Base-by-base conservation (phyloP, 1,284 basidiomycete genomes). In the Pseudozyma flocculosa region DNA sequence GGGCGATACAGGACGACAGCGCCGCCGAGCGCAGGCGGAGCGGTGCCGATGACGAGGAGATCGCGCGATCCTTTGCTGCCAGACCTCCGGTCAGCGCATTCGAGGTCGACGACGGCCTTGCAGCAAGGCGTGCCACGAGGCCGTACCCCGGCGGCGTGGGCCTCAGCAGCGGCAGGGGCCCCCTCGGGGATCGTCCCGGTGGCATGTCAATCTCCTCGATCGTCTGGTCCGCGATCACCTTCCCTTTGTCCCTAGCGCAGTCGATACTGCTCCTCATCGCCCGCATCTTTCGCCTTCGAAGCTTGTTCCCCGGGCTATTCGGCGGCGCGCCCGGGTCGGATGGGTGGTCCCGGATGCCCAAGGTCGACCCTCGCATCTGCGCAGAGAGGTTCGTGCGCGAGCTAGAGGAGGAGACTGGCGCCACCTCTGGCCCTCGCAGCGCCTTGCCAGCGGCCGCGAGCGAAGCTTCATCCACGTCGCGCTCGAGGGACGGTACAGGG, bases 201-300 rank as follows among this genome's bases (percentile, higher is more conserved):
- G 32, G 15, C 32, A 34, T 17, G 32, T 34, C 32, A 4, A 17
- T 34, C 32, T 34, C 7, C 7, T 11, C 15, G 50, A 56, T 63
- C 34, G 58, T 69, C 23, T 65, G 60, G 59, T 53, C 62, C 3
- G 54, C 61, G 15, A 29, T 69, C 41, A 66, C 59, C 2, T 57
- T 69, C 13, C 67, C 67, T 3, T 50, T 69, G 15, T 62, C 63
- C n/a, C 43, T 69, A 13, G 60, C 67, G 2, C 57, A 57, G 2
- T 50, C 53, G 21, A 26, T 69, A 2, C 21, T 69, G 43, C 50
- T 63, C 21, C 66, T 69, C 47, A 38, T 69, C 1, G 52, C 60
- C 8, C 45, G 67, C 0, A 19, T 69, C 4, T 22, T 66, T 1
- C 42, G 63, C 10, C 50, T 69, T 14, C 29, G 57, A 26, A 50